A percentile compares a stretch with the other conserved stretches of the same genome.
These are phyloP conservation scores for Nematocida minor DNA, from an alignment of 371 early-diverging fungal genomes.

Conservation along the genomic window DNA sequence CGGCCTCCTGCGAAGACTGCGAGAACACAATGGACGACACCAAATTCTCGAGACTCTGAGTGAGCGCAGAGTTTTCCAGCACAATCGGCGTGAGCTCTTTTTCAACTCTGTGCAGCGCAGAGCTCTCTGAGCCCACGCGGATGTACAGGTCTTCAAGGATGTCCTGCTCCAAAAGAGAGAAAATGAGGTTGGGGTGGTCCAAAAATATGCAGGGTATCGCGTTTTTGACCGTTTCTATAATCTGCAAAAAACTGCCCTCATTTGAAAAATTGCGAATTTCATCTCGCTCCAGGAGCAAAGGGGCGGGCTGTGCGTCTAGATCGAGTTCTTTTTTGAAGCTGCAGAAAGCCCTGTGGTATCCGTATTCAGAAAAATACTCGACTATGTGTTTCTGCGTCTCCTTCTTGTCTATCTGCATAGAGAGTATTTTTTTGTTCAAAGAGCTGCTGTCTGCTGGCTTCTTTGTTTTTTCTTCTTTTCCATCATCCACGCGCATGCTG, in stretches of 20 bases:
- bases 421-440: not conserved
- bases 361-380: conserved; percentile 27
- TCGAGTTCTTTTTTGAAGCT: conserved; percentile 5
- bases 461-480: conserved; percentile 7
- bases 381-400: conserved; percentile 4
- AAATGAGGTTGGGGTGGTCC: not conserved
- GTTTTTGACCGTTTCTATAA: not conserved
- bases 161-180: conserved; percentile 14
- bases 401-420: not conserved
- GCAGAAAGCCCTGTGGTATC: conserved; percentile 13
- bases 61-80: conserved; percentile 5
- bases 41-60: conserved; percentile 14
- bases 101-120: conserved; percentile 10
- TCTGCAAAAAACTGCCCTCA: conserved; percentile 1
- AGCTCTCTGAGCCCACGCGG: not conserved
- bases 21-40: conserved; percentile 6
- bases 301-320: not conserved
- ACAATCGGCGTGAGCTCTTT: conserved; percentile 38
- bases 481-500: not conserved
- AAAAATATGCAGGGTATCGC: conserved; percentile 25
- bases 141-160: conserved; percentile 36
- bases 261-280: not conserved
- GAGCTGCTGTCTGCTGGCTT: not conserved
- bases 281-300: conserved; percentile 40
- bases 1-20: not conserved